These are phyloP conservation scores for Posidonia oceanica DNA, from an alignment of 116 monocot genomes.

Conservation along the genomic window DNA sequence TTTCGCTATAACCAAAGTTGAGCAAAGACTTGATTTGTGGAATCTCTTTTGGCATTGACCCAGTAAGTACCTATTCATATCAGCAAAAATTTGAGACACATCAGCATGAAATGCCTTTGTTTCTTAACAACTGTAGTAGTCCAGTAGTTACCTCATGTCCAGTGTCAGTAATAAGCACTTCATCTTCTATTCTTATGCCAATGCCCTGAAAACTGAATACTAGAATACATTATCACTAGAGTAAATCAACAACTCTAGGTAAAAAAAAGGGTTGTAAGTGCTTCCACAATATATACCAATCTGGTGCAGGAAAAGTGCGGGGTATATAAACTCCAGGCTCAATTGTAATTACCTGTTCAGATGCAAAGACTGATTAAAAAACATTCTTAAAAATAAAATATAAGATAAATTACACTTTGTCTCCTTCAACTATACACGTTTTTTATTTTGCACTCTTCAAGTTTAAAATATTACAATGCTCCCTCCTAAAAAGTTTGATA, in stretches of 20 bases:
- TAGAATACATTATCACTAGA: neutral
- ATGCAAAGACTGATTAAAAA: neutral
- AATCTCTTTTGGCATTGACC: slow-evolving; percentile 83
- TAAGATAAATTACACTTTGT: too few relatives aligned
- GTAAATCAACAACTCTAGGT: neutral
- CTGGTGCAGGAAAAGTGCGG: slow-evolving; percentile 35
- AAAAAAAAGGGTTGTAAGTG: neutral
- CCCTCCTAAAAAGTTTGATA: too few relatives aligned
- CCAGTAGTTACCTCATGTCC: slow-evolving; percentile 54
- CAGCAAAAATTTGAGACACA: neutral
- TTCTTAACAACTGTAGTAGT: neutral
- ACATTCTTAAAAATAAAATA: too few relatives aligned
- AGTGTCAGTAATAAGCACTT: slow-evolving; percentile 86
- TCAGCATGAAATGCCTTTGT: neutral
- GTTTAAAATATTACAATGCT: too few relatives aligned
- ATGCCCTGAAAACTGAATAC: slow-evolving; percentile 49
- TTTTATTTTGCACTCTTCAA: too few relatives aligned
- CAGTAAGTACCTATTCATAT: slow-evolving; percentile 65
- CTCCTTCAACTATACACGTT: too few relatives aligned
- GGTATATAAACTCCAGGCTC: slow-evolving; percentile 91
- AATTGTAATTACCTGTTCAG: slow-evolving; percentile 77
- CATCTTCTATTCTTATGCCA: slow-evolving; percentile 92
- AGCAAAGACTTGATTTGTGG: slow-evolving; percentile 52
- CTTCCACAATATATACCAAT: slow-evolving; percentile 30
- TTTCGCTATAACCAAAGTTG: slow-evolving; percentile 15